Percentiles rank a stretch among this genome's conserved stretches.
phyloP scores from a whole-genome alignment of 208 protist species.

The Leishmania braziliensis region DNA sequence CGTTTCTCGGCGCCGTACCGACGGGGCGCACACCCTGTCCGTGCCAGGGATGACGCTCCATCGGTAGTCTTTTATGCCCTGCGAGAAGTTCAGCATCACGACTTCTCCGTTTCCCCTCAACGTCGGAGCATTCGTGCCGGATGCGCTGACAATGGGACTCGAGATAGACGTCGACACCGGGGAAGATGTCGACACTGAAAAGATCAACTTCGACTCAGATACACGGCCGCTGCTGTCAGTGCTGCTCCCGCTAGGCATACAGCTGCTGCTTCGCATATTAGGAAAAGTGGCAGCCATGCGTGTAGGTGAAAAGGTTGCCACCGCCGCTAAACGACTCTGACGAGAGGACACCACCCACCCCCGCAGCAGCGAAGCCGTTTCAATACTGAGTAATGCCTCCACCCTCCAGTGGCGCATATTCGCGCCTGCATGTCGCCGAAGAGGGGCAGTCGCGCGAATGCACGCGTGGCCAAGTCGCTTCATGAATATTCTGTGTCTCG shows the following conservation, averaged over 20 bases:
- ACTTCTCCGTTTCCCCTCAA: slow-evolving; percentile 7
- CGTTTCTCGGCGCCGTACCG: slow-evolving; percentile 43
- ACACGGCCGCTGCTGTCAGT: not conserved
- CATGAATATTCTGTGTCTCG: not conserved
- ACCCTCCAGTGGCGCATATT: not conserved
- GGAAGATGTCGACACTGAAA: slow-evolving; percentile 2
- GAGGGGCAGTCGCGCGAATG: not conserved
- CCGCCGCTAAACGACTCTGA: not conserved
- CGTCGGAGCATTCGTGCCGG: not conserved
- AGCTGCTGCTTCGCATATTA: not conserved
- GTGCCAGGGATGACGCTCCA: slow-evolving; percentile 33
- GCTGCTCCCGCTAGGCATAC: not conserved
- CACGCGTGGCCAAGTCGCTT: not conserved
- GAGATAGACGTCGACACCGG: not conserved
- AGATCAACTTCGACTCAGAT: not conserved
- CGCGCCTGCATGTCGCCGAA: not conserved
- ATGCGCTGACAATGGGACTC: not conserved
- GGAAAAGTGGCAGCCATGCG: not conserved
- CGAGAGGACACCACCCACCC: not conserved
- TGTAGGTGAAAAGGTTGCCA: not conserved
- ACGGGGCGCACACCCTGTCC: slow-evolving; percentile 21
- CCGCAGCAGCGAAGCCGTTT: not conserved
- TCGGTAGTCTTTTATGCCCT: slow-evolving; percentile 59
- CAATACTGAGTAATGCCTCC: not conserved
- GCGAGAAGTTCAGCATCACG: slow-evolving; percentile 46